These are phyloP conservation scores for Pseudevernia furfuracea DNA, from an alignment of 495 filamentous ascomycete species.

Conservation along the genomic window DNA sequence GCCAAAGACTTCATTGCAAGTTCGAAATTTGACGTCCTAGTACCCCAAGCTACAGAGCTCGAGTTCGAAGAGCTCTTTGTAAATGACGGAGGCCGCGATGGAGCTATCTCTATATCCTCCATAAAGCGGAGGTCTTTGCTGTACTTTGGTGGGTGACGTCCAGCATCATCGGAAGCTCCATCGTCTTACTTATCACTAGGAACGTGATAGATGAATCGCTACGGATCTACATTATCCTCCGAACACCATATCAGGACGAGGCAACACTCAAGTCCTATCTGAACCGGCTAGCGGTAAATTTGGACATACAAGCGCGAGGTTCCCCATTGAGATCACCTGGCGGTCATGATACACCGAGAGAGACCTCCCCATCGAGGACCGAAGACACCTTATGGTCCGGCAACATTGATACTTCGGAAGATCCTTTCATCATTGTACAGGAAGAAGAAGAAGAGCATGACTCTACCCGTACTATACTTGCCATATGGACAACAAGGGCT, in stretches of 20 bases:
- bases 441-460: conserved; percentile 49
- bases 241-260: conserved; percentile 56
- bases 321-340: conserved; percentile 40
- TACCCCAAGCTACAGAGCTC: conserved; percentile 62
- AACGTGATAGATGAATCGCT: conserved; percentile 64
- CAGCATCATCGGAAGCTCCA: conserved; percentile 25
- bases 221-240: conserved; percentile 62
- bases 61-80: conserved; percentile 55
- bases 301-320: conserved; percentile 68
- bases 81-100: conserved; percentile 40
- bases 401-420: conserved; percentile 48
- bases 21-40: conserved; percentile 68
- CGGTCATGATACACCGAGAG: conserved; percentile 23
- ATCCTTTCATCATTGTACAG: conserved; percentile 55
- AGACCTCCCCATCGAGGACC: conserved; percentile 34
- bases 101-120: conserved; percentile 39
- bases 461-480: conserved; percentile 52
- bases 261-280: conserved; percentile 52
- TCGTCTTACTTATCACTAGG: conserved; percentile 57
- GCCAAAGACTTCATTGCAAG: conserved; percentile 56
- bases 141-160: conserved; percentile 59
- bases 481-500: conserved; percentile 75
- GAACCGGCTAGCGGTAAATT: conserved; percentile 52
- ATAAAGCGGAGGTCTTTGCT: conserved; percentile 48
- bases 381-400: conserved; percentile 62